phyloP scores from a whole-genome alignment of 2,329 filamentous ascomycete genomes.

The Ceratocystis cubensis region DNA sequence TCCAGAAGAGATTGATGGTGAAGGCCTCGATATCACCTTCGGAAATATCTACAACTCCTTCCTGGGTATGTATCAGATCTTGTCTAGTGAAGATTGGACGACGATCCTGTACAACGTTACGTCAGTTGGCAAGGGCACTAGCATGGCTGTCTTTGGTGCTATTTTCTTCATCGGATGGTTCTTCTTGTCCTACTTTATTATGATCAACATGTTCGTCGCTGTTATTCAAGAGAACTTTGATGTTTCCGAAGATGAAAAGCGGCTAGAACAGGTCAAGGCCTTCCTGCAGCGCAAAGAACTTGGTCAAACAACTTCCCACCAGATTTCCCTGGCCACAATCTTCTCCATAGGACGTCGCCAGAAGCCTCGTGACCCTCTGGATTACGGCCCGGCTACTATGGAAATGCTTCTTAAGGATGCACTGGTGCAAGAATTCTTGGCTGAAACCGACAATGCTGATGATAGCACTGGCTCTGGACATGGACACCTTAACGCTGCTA shows the following conservation, averaged over 20 bases:
- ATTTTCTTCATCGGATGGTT: conserved; percentile 92
- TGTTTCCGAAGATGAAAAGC: conserved; percentile 95
- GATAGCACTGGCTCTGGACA: conserved; percentile 15
- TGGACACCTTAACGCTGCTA: conserved; percentile 28
- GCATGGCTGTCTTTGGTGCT: conserved; percentile 86
- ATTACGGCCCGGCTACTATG: conserved; percentile 81
- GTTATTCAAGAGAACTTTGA: conserved; percentile 99
- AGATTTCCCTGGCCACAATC: conserved; percentile 62
- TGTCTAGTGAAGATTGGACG: conserved; percentile 97
- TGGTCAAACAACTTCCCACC: conserved; percentile 51
- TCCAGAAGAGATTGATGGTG: conserved; percentile 49
- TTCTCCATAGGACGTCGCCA: conserved; percentile 50
- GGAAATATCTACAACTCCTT: conserved; percentile 91
- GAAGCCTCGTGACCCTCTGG: conserved; percentile 61
- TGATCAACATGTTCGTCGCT: conserved; percentile 99
- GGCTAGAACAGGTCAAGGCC: conserved; percentile 86
- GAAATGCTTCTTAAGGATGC: conserved; percentile 96
- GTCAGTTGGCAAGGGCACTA: conserved; percentile 46
- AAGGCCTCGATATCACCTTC: conserved; percentile 61
- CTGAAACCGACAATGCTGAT: conserved; percentile 46
- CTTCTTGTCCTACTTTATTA: conserved; percentile 85
- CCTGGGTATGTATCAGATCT: conserved; percentile 90
- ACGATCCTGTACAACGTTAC: conserved; percentile 73
- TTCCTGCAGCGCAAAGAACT: conserved; percentile 87
- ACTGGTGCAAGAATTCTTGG: conserved; percentile 86